phyloP scores from a whole-genome alignment of 257 asterid genomes.

The Salvia hispanica region DNA sequence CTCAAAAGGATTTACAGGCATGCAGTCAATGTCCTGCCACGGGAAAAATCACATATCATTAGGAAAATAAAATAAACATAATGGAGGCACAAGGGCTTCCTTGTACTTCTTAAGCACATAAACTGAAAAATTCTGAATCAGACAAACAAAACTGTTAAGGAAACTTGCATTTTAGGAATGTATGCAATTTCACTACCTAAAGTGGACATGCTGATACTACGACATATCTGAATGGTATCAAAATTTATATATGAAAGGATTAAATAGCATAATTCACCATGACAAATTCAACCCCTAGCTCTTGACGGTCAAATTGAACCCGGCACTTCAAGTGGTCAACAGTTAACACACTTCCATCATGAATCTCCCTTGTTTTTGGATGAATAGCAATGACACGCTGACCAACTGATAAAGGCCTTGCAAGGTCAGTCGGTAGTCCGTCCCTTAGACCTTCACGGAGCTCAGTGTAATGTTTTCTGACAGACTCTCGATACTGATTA shows the following conservation, averaged over 20 bases:
- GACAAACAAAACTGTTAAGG: conserved; percentile 13
- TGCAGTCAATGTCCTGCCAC: conserved; percentile 86
- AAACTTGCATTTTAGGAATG: neutral
- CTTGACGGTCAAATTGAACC: conserved; percentile 90
- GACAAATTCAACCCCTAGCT: conserved; percentile 93
- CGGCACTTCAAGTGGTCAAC: conserved; percentile 86
- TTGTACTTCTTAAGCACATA: neutral
- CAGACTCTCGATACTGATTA: conserved; percentile 82
- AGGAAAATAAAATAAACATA: conserved; percentile 1
- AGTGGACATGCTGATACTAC: conserved; percentile 8
- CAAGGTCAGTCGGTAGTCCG: conserved; percentile 88
- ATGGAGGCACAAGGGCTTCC: conserved; percentile 2
- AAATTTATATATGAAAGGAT: conserved; percentile 21
- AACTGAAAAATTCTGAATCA: neutral
- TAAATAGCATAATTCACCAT: conserved; percentile 49
- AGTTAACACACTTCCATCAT: conserved; percentile 87
- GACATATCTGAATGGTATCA: conserved; percentile 2
- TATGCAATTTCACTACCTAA: conserved; percentile 11
- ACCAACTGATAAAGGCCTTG: conserved; percentile 90
- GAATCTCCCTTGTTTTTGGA: conserved; percentile 89
- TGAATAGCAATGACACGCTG: conserved; percentile 94
- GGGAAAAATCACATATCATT: conserved; percentile 27
- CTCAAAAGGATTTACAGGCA: conserved; percentile 79
- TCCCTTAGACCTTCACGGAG: conserved; percentile 84
- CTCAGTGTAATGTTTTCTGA: conserved; percentile 81